Base-by-base conservation (phyloP, 2,329 filamentous ascomycete genomes). In the Blastomyces percursus region DNA sequence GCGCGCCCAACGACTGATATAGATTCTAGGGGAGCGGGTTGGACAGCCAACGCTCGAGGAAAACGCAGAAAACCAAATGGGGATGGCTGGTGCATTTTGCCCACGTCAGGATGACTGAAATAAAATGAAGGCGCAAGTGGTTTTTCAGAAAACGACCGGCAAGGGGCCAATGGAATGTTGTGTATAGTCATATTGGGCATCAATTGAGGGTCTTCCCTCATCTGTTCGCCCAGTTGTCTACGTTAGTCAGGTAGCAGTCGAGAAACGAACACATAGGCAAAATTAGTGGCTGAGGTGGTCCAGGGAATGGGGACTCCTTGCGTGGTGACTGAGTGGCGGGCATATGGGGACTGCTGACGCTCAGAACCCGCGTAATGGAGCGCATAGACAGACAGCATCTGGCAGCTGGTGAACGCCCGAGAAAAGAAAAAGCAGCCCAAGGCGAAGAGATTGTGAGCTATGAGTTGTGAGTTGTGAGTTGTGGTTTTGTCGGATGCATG, bases 181-280 rank as follows among this genome's bases (percentile, higher is more conserved):
- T 35, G 16, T 63, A 40, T 60, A 32, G 46, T 57, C 51, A 56
- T 50, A 61, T 65, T 65, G 64, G 64, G 64, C 64, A 65, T 61
- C 64, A 65, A 65, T 60, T 52, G 59, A 54, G 51, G 56, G 59
- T 55, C 52, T 24, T 24, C 40, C 38, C 56, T 57, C 24, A 62
- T 50, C 62, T 27, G 51, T 35, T 24, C 24, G 24, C 40, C 56
- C 57, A 32, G 57, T 32, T 48, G 42, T 54, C 42, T 61, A 52
- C 64, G 64, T 65, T 65, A 64, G 64, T 64, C 64, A 61, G 62
- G 62, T 56, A 65, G 55, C 62, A 65, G 59, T 46, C 24, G 30
- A 46, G 57, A 42, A 59, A 19, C 57, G 57, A 59, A 48, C 57
- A 50, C 57, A 48, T 59, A 48, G 35, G 27, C 57, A 48, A 5